phyloP scores from a whole-genome alignment of 2,329 filamentous ascomycete species.

The Fusarium illudens region DNA sequence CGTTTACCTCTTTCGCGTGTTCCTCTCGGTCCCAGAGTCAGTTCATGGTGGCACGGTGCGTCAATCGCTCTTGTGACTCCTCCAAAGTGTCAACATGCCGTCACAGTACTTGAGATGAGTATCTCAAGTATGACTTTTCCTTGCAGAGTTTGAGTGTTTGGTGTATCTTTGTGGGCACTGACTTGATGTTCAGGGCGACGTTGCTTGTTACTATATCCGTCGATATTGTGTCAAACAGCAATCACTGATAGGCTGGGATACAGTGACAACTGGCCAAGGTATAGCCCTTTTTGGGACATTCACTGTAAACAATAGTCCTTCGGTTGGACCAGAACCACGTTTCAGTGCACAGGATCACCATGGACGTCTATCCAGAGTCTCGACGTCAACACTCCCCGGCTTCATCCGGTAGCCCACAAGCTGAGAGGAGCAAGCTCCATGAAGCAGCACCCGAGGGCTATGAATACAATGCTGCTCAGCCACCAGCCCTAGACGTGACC shows the following conservation, averaged over 20 bases:
- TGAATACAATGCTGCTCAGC: slow-evolving; percentile 9
- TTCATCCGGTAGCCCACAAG: not conserved
- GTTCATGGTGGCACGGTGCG: slow-evolving; percentile 20
- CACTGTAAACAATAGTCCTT: not conserved
- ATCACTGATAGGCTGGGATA: not conserved
- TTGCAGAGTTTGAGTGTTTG: not conserved
- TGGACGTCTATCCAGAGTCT: slow-evolving; percentile 6
- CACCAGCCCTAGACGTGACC: slow-evolving; percentile 7
- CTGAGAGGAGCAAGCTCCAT: not conserved
- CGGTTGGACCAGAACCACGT: not conserved
- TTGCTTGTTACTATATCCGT: not conserved
- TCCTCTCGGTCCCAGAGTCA: slow-evolving; percentile 8
- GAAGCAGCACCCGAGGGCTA: slow-evolving; percentile 14
- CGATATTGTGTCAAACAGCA: not conserved
- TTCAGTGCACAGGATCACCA: not conserved
- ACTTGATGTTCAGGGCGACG: not conserved
- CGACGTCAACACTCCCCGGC: not conserved
- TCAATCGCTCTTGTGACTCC: slow-evolving; percentile 9
- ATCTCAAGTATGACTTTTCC: not conserved
- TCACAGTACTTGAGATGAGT: not conserved
- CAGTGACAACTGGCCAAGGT: not conserved
- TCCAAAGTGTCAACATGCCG: not conserved
- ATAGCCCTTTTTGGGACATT: not conserved
- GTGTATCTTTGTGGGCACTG: not conserved
- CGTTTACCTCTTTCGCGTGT: slow-evolving; percentile 9